phyloP scores from a whole-genome alignment of 257 asterid species.

The Linaria vulgaris region DNA sequence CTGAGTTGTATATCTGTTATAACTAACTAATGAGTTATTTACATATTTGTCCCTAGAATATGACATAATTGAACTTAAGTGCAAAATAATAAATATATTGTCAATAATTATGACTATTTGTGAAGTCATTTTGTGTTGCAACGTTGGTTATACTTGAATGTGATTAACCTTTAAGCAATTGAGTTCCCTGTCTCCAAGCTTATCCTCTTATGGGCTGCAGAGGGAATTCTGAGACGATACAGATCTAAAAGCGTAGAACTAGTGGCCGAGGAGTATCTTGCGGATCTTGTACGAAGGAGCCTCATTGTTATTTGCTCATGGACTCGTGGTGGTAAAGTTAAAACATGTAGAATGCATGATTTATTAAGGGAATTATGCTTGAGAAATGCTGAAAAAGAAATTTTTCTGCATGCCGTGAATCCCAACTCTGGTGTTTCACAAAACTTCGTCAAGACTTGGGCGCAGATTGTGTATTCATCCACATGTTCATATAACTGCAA shows the following conservation, averaged over 20 bases:
- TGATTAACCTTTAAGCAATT: slow-evolving; percentile 17
- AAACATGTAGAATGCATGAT: slow-evolving; percentile 29
- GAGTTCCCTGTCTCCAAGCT: slow-evolving; percentile 10
- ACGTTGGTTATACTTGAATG: slow-evolving; percentile 27
- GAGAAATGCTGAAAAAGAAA: slow-evolving; percentile 1
- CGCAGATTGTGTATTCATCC: slow-evolving; percentile 16
- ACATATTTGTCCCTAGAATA: too few relatives aligned
- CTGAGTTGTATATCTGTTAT: too few relatives aligned
- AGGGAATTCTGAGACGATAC: slow-evolving; percentile 23
- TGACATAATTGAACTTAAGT: too few relatives aligned
- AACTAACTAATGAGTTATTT: too few relatives aligned
- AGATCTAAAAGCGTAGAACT: neutral
- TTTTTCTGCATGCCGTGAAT: neutral
- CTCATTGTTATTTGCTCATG: neutral
- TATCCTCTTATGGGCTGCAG: slow-evolving; percentile 15
- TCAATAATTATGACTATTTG: slow-evolving; percentile 26
- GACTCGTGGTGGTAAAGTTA: slow-evolving; percentile 2
- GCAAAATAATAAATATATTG: too few relatives aligned
- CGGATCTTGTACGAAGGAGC: slow-evolving; percentile 22
- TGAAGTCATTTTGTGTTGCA: slow-evolving; percentile 23
- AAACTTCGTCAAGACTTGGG: neutral
- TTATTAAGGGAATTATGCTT: slow-evolving; percentile 18
- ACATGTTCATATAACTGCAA: neutral
- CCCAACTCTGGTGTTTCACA: neutral
- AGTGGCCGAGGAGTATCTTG: slow-evolving; percentile 10